Evolutionary conservation across 495 filamentous ascomycete genomes (phyloP), one percentile per base, ranked within the genome.

Genomic region (Hypoxylon intermedium): DNA sequence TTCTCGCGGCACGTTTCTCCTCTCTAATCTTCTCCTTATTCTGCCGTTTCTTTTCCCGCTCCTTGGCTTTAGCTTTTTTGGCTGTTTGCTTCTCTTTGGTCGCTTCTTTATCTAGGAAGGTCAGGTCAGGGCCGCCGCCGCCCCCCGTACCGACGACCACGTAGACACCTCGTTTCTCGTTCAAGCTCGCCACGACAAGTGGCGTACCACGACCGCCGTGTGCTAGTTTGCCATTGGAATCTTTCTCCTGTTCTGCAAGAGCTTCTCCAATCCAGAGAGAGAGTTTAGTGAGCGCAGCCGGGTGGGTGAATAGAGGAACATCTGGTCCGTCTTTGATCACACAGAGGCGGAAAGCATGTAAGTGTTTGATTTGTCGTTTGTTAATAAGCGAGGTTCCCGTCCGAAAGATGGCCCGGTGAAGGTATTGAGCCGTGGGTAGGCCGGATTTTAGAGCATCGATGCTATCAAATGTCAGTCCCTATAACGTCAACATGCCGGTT

Each of bases 291-390:
- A 98, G 75, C 7, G 95, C 95, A 3, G 90, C 89, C 0, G 94
- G 92, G 65, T 97, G 93, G 5, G 87, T 89, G 73, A 98, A 98
- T 6, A 96, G 82, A 34, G 83, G 74, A 5, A 96, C 89, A 65
- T 97, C 94, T 0, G 93, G 91, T 1, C 93, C 90, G 68, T 98
- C 94, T 67, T 95, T 96, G 63, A 98, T 93, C 21, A 98, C 89
- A 7, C 89, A 92, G 79, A 98, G 93, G 31, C 94, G 89, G 74
- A 97, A 98, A 5, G 92, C 89, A 5, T 89, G 85, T 28, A 98
- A 79, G 71, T 96, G 91, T 9, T 89, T 87, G 60, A 98, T 97
- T 69, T 97, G 94, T 34, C 88, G 88, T 74, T 98, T 98, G 36
- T 92, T 89, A 21, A 98, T 86, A 9, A 98, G 77, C 1, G 91